Percentiles rank a stretch among this genome's conserved stretches.
phyloP scores from a whole-genome alignment of 345 rosid genomes.

The Dimocarpus longan region DNA sequence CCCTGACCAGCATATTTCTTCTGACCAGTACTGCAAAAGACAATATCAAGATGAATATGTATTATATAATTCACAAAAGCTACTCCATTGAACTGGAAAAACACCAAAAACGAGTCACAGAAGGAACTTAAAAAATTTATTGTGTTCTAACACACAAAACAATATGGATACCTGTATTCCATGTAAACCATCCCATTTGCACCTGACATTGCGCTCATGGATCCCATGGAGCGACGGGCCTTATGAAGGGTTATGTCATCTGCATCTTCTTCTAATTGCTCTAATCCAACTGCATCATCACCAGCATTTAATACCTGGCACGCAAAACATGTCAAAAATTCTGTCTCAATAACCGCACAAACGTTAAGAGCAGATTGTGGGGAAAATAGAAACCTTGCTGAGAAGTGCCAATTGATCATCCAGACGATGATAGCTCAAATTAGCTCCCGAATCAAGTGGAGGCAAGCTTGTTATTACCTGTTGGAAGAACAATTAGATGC shows the following conservation, averaged over 20 bases:
- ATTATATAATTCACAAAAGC: background rate
- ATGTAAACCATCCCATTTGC: constrained; percentile 84
- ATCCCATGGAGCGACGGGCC: constrained; percentile 60
- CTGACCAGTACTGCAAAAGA: constrained; percentile 50
- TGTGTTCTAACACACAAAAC: background rate
- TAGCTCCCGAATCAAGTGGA: constrained; percentile 80
- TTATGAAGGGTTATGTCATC: constrained; percentile 83
- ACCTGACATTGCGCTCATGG: constrained; percentile 91
- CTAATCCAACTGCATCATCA: constrained; percentile 81
- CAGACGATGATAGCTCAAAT: constrained; percentile 62
- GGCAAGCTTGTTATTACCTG: constrained; percentile 91
- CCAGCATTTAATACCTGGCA: constrained; percentile 79
- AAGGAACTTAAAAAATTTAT: background rate
- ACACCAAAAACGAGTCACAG: background rate
- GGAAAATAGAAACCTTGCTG: constrained; percentile 46
- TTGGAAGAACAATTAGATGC: constrained; percentile 19
- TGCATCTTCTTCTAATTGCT: constrained; percentile 86
- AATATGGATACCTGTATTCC: constrained; percentile 77
- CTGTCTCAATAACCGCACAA: background rate
- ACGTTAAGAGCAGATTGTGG: background rate
- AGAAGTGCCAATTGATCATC: constrained; percentile 84
- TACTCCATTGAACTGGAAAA: background rate
- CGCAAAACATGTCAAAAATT: constrained; percentile 20
- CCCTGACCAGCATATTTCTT: constrained; percentile 42
- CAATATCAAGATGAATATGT: background rate